Evolutionary conservation across 441 rosid genomes (phyloP).

Genomic region (Erodium trifolium): DNA sequence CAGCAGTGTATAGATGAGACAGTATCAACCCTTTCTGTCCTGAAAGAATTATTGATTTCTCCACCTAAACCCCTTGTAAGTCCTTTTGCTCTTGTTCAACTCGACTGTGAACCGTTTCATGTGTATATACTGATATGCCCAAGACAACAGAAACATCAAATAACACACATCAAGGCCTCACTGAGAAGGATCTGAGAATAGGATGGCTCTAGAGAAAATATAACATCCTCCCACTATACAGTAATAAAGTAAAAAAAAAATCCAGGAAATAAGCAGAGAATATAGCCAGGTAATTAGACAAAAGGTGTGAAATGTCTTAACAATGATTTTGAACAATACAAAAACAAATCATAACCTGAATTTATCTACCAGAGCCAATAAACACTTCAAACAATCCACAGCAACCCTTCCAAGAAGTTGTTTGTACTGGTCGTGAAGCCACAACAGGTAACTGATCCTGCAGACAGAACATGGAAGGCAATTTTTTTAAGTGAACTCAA

Average conservation of each 20-base stretch:
- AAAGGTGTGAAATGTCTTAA: not conserved
- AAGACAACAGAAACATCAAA: not conserved
- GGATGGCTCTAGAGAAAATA: too few relatives aligned
- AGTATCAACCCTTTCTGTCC: not conserved
- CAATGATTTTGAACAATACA: not conserved
- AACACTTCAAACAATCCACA: conserved; percentile 7
- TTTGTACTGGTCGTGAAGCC: conserved; percentile 3
- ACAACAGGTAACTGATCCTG: not conserved
- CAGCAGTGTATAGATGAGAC: not conserved
- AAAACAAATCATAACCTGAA: not conserved
- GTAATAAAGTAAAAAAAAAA: not conserved
- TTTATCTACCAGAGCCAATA: not conserved
- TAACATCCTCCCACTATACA: not conserved
- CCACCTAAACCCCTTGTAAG: not conserved
- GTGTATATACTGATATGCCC: not conserved
- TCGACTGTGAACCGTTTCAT: too few relatives aligned
- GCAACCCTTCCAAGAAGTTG: conserved; percentile 5
- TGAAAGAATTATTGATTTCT: not conserved
- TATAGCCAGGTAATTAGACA: not conserved
- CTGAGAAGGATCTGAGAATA: not conserved
- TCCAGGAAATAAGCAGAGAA: not conserved
- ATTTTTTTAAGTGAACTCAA: not conserved
- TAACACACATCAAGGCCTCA: not conserved
- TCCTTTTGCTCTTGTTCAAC: too few relatives aligned
- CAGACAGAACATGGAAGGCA: not conserved